Base-by-base conservation (phyloP, 2,329 filamentous ascomycete species). In the Elsinoe perseae region DNA sequence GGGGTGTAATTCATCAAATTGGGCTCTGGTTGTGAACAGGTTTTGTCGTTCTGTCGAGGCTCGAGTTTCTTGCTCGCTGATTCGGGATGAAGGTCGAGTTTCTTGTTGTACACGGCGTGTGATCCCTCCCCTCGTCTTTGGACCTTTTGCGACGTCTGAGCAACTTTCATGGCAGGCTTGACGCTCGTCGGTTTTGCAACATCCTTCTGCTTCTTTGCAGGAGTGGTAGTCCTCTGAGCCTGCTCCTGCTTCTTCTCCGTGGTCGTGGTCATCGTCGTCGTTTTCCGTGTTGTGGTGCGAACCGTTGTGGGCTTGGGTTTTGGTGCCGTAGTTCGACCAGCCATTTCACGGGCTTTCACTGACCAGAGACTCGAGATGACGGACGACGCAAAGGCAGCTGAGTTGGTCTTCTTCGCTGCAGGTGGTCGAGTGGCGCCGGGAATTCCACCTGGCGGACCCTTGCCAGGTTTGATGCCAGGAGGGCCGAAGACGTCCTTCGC, bases 1-100 rank as follows among this genome's bases (percentile, higher is more conserved):
- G 56, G 38, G 2, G 36, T 32, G 25, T 60, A 60, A 12, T 42
- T 46, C 23, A 53, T 55, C 12, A 57, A 2, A 9, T 56, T 57
- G 5, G 8, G 43, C 18, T 57, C 42, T 4, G 53, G 44, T 16
- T 55, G 44, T 14, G 28, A 44, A 25, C 58, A 59, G 12, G 32
- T 36, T 23, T 23, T 23, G 18, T 20, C 40, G 8, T 43, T 43
- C 40, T 43, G 40, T 23, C 40, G 40, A 3, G 40, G 40, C 18
- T 43, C 40, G 18, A 43, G 14, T 14, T 23, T 43, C 40, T 43
- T 20, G 18, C 23, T 23, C 18, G 21, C 40, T 8, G 18, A 14
- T 6, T 28, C 44, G 3, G 44, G 20, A 27, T 50, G 44, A 28
- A 50, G 21, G 10, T 36, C 18, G 12, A 25, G 12, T 23, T 30